A percentile compares a stretch with the other conserved stretches of the same genome.
phyloP scores from a whole-genome alignment of 345 rosid species.

The Firmiana major region DNA sequence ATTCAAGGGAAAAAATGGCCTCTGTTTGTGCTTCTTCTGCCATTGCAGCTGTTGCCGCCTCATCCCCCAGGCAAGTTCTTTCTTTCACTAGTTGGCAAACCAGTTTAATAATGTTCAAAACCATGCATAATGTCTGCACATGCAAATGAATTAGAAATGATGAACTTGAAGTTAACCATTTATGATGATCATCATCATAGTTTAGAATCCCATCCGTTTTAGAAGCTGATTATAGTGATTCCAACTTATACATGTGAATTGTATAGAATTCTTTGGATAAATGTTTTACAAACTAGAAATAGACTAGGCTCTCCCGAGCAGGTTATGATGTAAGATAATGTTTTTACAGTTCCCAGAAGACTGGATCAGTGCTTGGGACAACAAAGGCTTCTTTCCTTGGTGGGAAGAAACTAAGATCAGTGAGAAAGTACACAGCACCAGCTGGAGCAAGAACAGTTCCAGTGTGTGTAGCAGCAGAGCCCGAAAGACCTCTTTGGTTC shows the following conservation, averaged over 20 bases:
- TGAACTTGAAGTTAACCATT: too few species aligned
- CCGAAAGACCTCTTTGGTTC: conserved; percentile 94
- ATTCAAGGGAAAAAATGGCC: conserved; percentile 47
- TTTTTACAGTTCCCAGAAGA: conserved; percentile 60
- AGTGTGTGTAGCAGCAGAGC: conserved; percentile 67
- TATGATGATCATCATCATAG: too few species aligned
- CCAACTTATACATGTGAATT: not conserved
- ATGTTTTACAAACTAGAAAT: too few species aligned
- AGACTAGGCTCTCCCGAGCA: not conserved
- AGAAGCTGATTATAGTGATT: not conserved
- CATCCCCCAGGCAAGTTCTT: conserved; percentile 63
- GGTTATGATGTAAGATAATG: conserved; percentile 2
- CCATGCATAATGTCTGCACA: not conserved
- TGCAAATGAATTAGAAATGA: not conserved
- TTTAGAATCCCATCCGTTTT: not conserved
- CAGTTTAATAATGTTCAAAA: not conserved
- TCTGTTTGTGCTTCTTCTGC: conserved; percentile 89
- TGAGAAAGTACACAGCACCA: conserved; percentile 32
- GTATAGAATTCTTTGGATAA: not conserved
- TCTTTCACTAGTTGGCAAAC: not conserved
- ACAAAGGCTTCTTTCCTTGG: conserved; percentile 59
- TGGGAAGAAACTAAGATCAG: conserved; percentile 62
- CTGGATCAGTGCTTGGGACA: conserved; percentile 39
- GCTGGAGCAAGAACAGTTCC: conserved; percentile 34
- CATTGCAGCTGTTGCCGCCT: conserved; percentile 57